Evolutionary conservation across 305 asterid species (phyloP).

Genomic region (Fraxinus nigra): DNA sequence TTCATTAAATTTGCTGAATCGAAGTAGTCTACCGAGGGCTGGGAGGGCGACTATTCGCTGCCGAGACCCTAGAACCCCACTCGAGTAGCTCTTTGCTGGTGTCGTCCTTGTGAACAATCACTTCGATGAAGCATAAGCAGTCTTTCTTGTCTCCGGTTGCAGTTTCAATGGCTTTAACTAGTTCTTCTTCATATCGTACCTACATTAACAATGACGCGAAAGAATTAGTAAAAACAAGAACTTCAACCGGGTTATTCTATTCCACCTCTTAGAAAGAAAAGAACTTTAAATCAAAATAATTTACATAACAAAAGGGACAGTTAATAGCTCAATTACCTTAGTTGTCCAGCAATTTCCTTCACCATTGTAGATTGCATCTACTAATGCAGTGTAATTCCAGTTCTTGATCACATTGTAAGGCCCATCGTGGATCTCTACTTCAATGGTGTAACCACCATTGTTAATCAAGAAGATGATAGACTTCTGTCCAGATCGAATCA

Average conservation of each 20-base stretch:
- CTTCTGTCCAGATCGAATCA: constrained; percentile 52
- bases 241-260: too few species aligned
- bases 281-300: too few species aligned
- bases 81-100: constrained; percentile 91
- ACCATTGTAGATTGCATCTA: constrained; percentile 61
- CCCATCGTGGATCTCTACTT: constrained; percentile 70
- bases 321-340: constrained; percentile 36
- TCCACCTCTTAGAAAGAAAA: too few species aligned
- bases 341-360: constrained; percentile 73
- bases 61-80: constrained; percentile 87
- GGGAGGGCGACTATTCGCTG: constrained; percentile 83
- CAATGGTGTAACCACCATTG: constrained; percentile 64
- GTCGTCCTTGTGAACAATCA: constrained; percentile 77
- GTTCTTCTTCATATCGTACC: constrained; percentile 72
- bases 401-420: constrained; percentile 73
- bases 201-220: not conserved
- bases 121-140: constrained; percentile 79
- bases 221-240: not conserved
- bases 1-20: not conserved
- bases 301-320: too few species aligned
- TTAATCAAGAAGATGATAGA: constrained; percentile 62
- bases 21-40: constrained; percentile 60
- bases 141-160: constrained; percentile 61
- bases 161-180: constrained; percentile 56
- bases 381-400: constrained; percentile 63